These are phyloP conservation scores for Starmerella sp. DNA, from an alignment of 805 yeast genomes.

Conservation along the genomic window DNA sequence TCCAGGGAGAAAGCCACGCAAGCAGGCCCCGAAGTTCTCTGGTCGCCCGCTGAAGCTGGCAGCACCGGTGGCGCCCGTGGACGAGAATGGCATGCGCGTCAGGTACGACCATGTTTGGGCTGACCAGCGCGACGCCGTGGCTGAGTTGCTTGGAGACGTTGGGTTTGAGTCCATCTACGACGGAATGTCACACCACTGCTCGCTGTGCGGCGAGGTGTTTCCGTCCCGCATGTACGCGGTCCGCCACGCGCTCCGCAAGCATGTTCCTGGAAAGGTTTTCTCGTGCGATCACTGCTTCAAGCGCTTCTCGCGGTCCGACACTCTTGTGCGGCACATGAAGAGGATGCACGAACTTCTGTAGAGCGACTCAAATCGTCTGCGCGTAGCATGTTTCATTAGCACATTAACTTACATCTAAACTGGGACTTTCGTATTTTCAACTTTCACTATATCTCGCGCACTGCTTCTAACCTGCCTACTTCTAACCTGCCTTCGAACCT, in stretches of 20 bases:
- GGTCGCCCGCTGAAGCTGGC: too few relatives aligned
- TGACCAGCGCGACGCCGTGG: background rate
- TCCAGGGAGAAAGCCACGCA: too few relatives aligned
- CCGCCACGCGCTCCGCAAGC: background rate
- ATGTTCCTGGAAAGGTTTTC: background rate
- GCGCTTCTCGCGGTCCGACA: background rate
- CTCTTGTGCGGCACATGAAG: background rate
- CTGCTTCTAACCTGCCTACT: too few relatives aligned
- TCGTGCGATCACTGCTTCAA: background rate
- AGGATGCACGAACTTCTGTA: background rate
- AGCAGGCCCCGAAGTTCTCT: too few relatives aligned
- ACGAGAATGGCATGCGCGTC: background rate
- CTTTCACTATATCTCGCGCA: too few relatives aligned
- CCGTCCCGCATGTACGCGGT: background rate
- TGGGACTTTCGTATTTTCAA: too few relatives aligned
- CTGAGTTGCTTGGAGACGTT: background rate
- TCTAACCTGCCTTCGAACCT: too few relatives aligned
- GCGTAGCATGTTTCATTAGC: background rate
- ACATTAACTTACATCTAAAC: too few relatives aligned
- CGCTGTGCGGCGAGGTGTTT: background rate
- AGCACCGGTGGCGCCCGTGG: too few relatives aligned
- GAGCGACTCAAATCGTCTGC: background rate
- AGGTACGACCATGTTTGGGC: background rate
- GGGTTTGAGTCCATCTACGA: background rate
- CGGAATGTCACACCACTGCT: background rate